Conservation (phyloP, 1,139 yeast genomes). For the Taiozyma sp. region DNA sequence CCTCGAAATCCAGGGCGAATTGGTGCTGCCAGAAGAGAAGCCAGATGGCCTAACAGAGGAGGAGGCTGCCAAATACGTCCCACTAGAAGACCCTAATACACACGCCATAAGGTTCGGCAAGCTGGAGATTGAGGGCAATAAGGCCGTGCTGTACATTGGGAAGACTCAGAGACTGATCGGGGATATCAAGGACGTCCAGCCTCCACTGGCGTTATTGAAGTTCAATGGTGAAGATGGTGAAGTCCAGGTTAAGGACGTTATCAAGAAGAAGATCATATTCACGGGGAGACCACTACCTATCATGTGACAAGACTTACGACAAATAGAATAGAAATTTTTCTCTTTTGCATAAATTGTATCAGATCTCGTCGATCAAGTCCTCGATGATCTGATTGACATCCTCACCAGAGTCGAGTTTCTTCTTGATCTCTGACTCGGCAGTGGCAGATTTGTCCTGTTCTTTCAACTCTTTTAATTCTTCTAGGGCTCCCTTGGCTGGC, state of each 20-base stretch:
- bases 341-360: not conserved
- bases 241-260: constrained; percentile 53
- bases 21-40: constrained; percentile 45
- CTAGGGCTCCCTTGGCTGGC: constrained; percentile 24
- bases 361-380: constrained; percentile 13
- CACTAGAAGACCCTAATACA: constrained; percentile 34
- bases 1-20: constrained; percentile 69
- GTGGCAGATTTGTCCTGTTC: constrained; percentile 7
- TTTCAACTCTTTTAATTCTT: constrained; percentile 17
- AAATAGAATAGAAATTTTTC: not conserved
- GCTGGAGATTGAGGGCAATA: constrained; percentile 47
- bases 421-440: constrained; percentile 10
- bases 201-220: constrained; percentile 58
- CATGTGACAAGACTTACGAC: constrained; percentile 52
- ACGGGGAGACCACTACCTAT: constrained; percentile 69
- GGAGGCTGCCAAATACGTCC: constrained; percentile 29
- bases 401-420: constrained; percentile 13
- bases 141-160: constrained; percentile 57
- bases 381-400: constrained; percentile 20
- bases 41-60: constrained; percentile 28
- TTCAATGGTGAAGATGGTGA: constrained; percentile 30
- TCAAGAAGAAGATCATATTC: constrained; percentile 53
- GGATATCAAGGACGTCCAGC: constrained; percentile 45
- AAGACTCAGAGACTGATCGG: constrained; percentile 66
- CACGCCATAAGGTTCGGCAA: constrained; percentile 57